phyloP scores from a whole-genome alignment of 2,329 filamentous ascomycete species.

The Fusarium subglutinans region DNA sequence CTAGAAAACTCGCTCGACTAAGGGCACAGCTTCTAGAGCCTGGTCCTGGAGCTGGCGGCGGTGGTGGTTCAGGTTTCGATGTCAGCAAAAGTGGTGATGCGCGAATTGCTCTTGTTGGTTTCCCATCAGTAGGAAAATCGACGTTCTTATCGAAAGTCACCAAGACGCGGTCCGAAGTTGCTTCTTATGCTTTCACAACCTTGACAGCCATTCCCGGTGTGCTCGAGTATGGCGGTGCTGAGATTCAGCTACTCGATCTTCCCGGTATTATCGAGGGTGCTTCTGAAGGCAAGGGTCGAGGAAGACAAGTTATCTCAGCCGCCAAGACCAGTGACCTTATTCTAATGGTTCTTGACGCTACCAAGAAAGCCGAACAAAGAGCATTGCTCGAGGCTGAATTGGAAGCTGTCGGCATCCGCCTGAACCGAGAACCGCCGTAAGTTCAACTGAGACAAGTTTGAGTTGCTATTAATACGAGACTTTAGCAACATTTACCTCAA shows the following conservation, averaged over 20 bases:
- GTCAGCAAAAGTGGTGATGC: conserved; percentile 97
- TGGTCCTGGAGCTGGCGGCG: conserved; percentile 77
- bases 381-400: conserved; percentile 89
- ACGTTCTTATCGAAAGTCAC: conserved; percentile 99
- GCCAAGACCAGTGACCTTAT: conserved; percentile 98
- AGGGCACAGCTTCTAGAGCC: conserved; percentile 95
- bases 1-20: conserved; percentile 92
- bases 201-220: conserved; percentile 97
- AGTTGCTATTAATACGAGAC: conserved; percentile 22
- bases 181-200: conserved; percentile 96
- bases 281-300: conserved; percentile 92
- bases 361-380: conserved; percentile 93
- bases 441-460: conserved; percentile 43
- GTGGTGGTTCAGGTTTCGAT: conserved; percentile 86
- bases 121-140: conserved; percentile 98
- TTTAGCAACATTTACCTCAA: conserved; percentile 95
- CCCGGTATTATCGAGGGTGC: conserved; percentile 99
- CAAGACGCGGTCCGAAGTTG: conserved; percentile 95
- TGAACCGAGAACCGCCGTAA: conserved; percentile 91
- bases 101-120: conserved; percentile 96
- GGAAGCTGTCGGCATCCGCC: conserved; percentile 91
- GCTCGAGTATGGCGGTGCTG: conserved; percentile 95
- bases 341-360: conserved; percentile 96
- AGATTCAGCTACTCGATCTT: conserved; percentile 97
- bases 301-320: conserved; percentile 94